Evolutionary conservation across 2,329 filamentous ascomycete genomes (phyloP).

Genomic region (Sporothrix inflata): DNA sequence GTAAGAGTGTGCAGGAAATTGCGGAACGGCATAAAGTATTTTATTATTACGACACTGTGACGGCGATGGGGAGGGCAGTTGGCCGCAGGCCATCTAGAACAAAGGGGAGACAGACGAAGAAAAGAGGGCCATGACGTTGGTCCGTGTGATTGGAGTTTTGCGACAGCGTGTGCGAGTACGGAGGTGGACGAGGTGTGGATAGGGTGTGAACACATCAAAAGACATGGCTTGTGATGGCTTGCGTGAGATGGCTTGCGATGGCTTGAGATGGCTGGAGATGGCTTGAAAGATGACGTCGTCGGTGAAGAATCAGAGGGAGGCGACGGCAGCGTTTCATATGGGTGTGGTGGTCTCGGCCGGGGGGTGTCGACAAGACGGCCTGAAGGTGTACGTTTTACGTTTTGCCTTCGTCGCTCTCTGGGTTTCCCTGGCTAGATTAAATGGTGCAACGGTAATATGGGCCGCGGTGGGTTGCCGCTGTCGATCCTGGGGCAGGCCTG

Average conservation of each 20-base stretch:
- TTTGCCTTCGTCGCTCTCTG: neutral
- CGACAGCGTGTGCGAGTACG: neutral
- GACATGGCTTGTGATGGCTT: neutral
- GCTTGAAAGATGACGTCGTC: conserved; percentile 9
- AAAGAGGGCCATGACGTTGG: conserved; percentile 3
- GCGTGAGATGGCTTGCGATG: neutral
- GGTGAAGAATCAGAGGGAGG: neutral
- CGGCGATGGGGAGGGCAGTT: neutral
- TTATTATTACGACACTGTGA: neutral
- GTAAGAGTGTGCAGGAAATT: conserved; percentile 5
- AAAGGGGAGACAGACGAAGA: neutral
- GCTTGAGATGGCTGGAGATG: neutral
- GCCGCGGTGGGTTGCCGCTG: neutral
- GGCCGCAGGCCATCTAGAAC: neutral
- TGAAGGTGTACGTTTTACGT: neutral
- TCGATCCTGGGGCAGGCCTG: neutral
- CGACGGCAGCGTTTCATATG: neutral
- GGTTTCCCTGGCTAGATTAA: neutral
- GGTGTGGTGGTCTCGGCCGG: neutral
- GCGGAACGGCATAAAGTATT: neutral
- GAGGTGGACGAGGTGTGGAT: neutral
- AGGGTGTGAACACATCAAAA: neutral
- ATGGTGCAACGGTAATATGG: neutral
- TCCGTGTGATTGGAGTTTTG: neutral
- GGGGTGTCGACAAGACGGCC: neutral